Conservation (phyloP, 78 protist species). For the Isochrysis galbana region DNA sequence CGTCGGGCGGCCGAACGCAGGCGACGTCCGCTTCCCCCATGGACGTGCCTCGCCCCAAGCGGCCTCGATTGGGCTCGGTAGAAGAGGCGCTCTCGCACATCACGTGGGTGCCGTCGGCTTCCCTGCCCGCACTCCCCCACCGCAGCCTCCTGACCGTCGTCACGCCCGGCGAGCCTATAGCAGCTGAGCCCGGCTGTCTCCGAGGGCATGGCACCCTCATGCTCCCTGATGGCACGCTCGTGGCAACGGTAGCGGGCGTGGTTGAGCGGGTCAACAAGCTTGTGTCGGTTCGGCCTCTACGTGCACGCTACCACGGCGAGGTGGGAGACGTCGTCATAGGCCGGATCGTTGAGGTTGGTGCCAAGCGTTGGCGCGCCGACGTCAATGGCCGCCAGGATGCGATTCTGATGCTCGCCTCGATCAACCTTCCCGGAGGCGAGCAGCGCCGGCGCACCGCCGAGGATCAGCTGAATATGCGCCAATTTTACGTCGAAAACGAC, state of each 20-base stretch:
- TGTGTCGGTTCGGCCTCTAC: slow-evolving; percentile 39
- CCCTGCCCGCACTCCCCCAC: not conserved
- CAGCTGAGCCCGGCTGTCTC: not conserved
- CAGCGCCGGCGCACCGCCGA: not conserved
- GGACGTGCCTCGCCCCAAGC: too few species aligned
- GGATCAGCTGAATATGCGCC: slow-evolving; percentile 54
- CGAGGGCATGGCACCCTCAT: slow-evolving; percentile 51
- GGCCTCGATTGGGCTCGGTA: too few species aligned
- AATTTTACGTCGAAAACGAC: slow-evolving; percentile 27
- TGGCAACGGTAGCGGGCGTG: slow-evolving; percentile 45
- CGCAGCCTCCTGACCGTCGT: not conserved
- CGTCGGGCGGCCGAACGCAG: too few species aligned
- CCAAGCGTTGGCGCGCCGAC: slow-evolving; percentile 49
- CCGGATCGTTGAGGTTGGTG: slow-evolving; percentile 41
- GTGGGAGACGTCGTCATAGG: slow-evolving; percentile 54
- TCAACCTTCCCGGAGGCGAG: slow-evolving; percentile 46
- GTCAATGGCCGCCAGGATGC: not conserved
- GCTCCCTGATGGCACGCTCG: slow-evolving; percentile 1
- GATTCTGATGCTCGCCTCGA: slow-evolving; percentile 41
- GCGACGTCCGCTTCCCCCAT: too few species aligned
- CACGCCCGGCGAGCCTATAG: not conserved
- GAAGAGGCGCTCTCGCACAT: too few species aligned
- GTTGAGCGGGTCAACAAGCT: slow-evolving; percentile 53
- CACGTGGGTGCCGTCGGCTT: not conserved
- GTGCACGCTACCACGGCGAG: slow-evolving; percentile 23